phyloP scores from a whole-genome alignment of 2,329 filamentous ascomycete species.

The Elsinoe arachidis region DNA sequence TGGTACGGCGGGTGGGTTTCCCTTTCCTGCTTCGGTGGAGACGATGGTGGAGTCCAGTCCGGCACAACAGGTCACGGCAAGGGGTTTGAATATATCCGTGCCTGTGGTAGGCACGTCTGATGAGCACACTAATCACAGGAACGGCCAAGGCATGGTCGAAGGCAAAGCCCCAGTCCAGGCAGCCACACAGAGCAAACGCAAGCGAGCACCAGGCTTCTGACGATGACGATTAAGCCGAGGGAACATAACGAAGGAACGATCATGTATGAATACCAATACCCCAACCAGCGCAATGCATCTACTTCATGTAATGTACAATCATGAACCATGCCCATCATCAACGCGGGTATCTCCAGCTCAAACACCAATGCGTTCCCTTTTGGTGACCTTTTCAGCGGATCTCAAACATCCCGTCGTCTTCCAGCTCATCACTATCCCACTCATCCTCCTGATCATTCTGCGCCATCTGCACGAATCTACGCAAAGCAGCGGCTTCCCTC shows the following conservation, averaged over 20 bases:
- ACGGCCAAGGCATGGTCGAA: neutral
- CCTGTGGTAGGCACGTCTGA: neutral
- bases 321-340: neutral
- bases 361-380: neutral
- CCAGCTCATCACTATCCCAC: conserved; percentile 52
- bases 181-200: neutral
- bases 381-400: conserved; percentile 12
- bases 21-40: neutral
- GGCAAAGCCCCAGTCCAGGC: neutral
- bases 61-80: neutral
- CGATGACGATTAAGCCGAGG: neutral
- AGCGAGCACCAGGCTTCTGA: conserved; percentile 1
- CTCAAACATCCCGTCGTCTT: conserved; percentile 28
- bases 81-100: neutral
- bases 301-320: neutral
- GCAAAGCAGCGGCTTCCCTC: conserved; percentile 29
- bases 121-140: neutral
- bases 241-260: neutral
- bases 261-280: neutral
- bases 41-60: neutral
- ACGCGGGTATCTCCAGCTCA: neutral
- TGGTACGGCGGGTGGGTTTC: neutral
- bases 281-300: neutral
- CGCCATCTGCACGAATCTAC: conserved; percentile 45
- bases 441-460: conserved; percentile 48